Evolutionary conservation across 257 asterid genomes (phyloP), one percentile per base, ranked within the genome.

Genomic region (Lavandula angustifolia): DNA sequence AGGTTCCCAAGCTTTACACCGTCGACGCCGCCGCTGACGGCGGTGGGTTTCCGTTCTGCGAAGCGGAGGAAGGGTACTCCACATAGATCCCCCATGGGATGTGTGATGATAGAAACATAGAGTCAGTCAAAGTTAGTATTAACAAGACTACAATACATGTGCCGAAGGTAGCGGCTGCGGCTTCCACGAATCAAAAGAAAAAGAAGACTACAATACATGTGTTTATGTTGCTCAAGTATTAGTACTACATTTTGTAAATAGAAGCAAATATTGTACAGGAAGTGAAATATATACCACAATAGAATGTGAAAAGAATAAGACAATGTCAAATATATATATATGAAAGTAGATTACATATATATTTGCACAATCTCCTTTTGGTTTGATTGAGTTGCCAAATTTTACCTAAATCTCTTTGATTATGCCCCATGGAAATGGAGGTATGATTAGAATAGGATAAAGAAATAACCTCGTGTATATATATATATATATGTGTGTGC

Each of bases 61-160:
- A 90, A 87, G 64, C 65, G 96, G 31, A 85, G 96, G 55, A 89
- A 89, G 95, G 96, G 96, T 1, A 81, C 85, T 70, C 96, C 96
- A 4, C 96, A 85, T 73, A 78, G 96, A 74, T 83, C 96, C 79
- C 96, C 96, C 10, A 85, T 75, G 74, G 96, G 95, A 65, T 87
- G 88, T 47, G 60, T 84, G 29, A 52, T 76, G 31, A 18, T 77
- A 34, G 87, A 76, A 56, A 72, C 67, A 62, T 76, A 54, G 67
- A 9, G 17, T 16, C 14, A 16, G 27, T 2, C 27, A 22, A 22
- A 22, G 1, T 22, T 22, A 22, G 27, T 22, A 22, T 22, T 22
- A 22, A 22, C 27, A 22, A n/a, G 27, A 22, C 27, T 22, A 35
- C 46, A 22, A 22, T 22, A 2, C 27, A 22, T 13, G 47, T 33